Base-by-base conservation (phyloP, 371 early-diverging fungal genomes). In the Massospora cicadina region DNA sequence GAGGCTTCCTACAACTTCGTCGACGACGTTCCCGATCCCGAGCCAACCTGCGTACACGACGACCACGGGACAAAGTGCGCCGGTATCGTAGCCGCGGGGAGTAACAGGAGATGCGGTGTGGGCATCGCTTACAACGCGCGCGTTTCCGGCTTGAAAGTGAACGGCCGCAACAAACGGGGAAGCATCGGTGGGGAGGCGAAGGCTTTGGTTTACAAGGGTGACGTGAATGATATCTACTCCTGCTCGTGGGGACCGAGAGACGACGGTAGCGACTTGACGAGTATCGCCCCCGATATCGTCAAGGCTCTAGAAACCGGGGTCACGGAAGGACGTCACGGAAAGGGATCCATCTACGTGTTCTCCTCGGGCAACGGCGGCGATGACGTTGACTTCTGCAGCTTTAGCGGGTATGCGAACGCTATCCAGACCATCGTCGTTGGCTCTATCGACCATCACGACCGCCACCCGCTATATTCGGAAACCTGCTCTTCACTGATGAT, bases 201-300 rank as follows among this genome's bases (percentile, higher is more conserved):
- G 0, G 89, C 95, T 5, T 80, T 95, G 53, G 92, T 88, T 70
- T 93, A 88, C 73, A 78, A 76, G 30, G 86, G 77, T 69, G 84
- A 97, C 63, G 74, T 83, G 12, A 95, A 92, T 71, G 81, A 91
- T 61, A 93, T 97, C 53, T 97, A 88, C 74, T 89, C 90, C 21
- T 95, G 95, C 71, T 83, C 84, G 30, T 97, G 96, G 95, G 98
- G 98, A 0, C 98, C 98, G 17, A 76, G 81, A 53, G 98, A 97
- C 66, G 85, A 95, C 70, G 98, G 97, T 1, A 69, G 74, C 33
- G 80, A 87, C 0, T 83, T 90, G 77, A 93, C 93, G 69, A 93
- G 85, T 0, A 96, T 95, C 2, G 79, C 81, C 13, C 76, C 79
- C 7, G 75, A 90, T 0, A 83, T 93, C 12, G 69, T 78, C 33